A percentile compares a stretch with the other conserved stretches of the same genome.
phyloP scores from a whole-genome alignment of 1,139 yeast genomes.

The Kodamaea alishanica region DNA sequence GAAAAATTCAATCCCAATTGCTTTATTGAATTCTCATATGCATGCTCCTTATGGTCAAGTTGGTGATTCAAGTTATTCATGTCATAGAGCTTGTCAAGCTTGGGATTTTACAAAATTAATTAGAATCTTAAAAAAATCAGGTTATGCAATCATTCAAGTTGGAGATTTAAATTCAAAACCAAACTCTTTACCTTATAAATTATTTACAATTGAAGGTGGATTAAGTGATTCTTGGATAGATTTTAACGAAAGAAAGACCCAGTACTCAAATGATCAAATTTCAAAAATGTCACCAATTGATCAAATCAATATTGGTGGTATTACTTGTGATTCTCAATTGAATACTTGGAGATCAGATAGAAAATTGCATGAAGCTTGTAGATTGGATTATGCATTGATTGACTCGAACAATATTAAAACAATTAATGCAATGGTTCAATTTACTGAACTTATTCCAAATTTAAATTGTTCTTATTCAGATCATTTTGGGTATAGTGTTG shows the following conservation, averaged over 20 bases:
- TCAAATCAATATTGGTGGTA: conserved; percentile 71
- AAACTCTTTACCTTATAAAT: conserved; percentile 73
- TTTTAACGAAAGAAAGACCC: conserved; percentile 28
- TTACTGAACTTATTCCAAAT: conserved; percentile 62
- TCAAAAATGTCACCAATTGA: conserved; percentile 56
- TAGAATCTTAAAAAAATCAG: conserved; percentile 60
- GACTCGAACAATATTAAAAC: conserved; percentile 55
- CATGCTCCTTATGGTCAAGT: conserved; percentile 87
- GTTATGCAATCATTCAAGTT: conserved; percentile 81
- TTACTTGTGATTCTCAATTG: conserved; percentile 82
- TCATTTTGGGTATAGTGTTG: conserved; percentile 83
- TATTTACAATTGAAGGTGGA: conserved; percentile 67
- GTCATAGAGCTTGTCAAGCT: conserved; percentile 93
- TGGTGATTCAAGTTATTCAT: conserved; percentile 87
- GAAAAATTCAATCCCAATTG: conserved; percentile 53
- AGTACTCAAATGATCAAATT: conserved; percentile 34
- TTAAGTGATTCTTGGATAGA: conserved; percentile 83
- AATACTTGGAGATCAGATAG: conserved; percentile 81
- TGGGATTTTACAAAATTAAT: conserved; percentile 86
- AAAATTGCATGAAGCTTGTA: conserved; percentile 69
- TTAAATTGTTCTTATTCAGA: conserved; percentile 76
- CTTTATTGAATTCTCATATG: conserved; percentile 87
- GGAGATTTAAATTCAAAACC: conserved; percentile 93
- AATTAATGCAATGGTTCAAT: conserved; percentile 59
- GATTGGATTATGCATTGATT: conserved; percentile 85